Conservation (phyloP, 148 eudicot genomes). For the Rhododendron henanense region DNA sequence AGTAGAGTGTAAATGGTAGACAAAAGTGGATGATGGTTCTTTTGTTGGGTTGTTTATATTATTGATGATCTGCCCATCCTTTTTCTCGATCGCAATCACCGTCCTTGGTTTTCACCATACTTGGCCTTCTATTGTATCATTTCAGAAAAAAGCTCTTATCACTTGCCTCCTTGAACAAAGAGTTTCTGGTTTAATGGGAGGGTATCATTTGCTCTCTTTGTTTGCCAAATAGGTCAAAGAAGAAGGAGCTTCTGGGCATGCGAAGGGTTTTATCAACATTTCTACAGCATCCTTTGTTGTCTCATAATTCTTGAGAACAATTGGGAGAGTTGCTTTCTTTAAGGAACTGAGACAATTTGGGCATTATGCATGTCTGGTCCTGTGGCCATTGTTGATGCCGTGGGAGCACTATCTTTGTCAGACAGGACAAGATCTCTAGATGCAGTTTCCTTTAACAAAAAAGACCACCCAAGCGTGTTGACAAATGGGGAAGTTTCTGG, state of each 20-base stretch:
- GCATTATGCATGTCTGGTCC: slow-evolving; percentile 84
- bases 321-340: slow-evolving; percentile 19
- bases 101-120: not conserved
- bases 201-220: not conserved
- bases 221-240: slow-evolving; percentile 2
- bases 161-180: slow-evolving; percentile 5
- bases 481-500: slow-evolving; percentile 43
- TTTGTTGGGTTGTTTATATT: not conserved
- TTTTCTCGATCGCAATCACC: not conserved
- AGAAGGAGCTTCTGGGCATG: not conserved
- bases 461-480: slow-evolving; percentile 19
- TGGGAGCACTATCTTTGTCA: slow-evolving; percentile 40
- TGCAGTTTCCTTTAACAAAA: slow-evolving; percentile 30
- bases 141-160: not conserved
- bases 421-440: slow-evolving; percentile 64
- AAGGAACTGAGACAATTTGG: slow-evolving; percentile 27
- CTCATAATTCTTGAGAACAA: slow-evolving; percentile 9
- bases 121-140: not conserved
- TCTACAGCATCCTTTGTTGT: slow-evolving; percentile 1
- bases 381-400: slow-evolving; percentile 43
- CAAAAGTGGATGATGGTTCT: not conserved
- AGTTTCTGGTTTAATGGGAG: not conserved
- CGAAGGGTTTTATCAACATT: not conserved
- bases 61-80: not conserved
- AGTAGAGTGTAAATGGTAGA: not conserved